A percentile compares a stretch with the other conserved stretches of the same genome.
phyloP scores from a whole-genome alignment of 768 basidiomycete genomes.

The Lepiota brunneoincarnata region DNA sequence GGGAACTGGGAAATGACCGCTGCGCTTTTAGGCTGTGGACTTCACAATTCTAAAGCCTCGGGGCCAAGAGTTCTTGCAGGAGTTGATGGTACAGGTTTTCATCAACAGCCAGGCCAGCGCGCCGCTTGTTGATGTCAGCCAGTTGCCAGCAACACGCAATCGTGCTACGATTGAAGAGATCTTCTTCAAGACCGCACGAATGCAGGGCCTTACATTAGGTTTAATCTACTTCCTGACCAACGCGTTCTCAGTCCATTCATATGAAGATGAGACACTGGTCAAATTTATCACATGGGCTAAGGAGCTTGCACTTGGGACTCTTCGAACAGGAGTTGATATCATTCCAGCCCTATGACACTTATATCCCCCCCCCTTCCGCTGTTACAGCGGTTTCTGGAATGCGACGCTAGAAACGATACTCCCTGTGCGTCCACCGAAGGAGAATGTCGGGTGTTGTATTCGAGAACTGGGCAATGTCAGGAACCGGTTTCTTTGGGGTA shows the following conservation, averaged over 20 bases:
- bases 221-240: constrained; percentile 66
- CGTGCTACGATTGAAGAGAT: constrained; percentile 70
- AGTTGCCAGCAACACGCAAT: constrained; percentile 44
- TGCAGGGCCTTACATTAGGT: constrained; percentile 70
- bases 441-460: constrained; percentile 70
- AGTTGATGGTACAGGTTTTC: constrained; percentile 68
- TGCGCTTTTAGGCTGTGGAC: constrained; percentile 70
- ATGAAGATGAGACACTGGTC: constrained; percentile 29
- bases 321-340: constrained; percentile 62
- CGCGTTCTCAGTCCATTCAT: constrained; percentile 29
- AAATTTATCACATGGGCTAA: constrained; percentile 66
- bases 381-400: constrained; percentile 43
- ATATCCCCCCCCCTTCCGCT: not conserved
- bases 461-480: constrained; percentile 47
- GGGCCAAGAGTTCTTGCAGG: constrained; percentile 63
- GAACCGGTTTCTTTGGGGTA: not conserved
- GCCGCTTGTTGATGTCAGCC: constrained; percentile 50
- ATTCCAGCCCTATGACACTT: constrained; percentile 30
- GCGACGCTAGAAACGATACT: constrained; percentile 71
- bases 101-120: constrained; percentile 72
- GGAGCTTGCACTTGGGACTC: constrained; percentile 63
- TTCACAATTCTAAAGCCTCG: constrained; percentile 71
- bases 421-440: constrained; percentile 76
- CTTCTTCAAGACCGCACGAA: constrained; percentile 69
- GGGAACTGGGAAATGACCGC: not conserved